These are phyloP conservation scores for Wickerhamiella parazyma DNA, from an alignment of 805 yeast species.

Conservation along the genomic window DNA sequence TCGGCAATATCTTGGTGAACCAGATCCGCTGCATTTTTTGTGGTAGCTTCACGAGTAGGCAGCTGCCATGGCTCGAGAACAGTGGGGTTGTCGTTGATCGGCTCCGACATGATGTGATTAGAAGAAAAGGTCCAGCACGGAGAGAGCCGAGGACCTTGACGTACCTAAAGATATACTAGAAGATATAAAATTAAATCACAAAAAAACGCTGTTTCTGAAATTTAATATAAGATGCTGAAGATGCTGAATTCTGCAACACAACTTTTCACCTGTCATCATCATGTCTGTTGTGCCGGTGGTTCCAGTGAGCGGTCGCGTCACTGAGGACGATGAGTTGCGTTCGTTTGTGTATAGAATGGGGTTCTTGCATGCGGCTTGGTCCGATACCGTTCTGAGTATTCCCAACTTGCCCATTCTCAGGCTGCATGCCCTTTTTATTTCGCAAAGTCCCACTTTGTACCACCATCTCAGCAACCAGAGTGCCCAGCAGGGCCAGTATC, in stretches of 20 bases:
- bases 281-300: slow-evolving; percentile 7
- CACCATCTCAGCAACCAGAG: slow-evolving; percentile 10
- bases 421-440: slow-evolving; percentile 25
- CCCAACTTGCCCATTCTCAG: slow-evolving; percentile 21
- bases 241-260: too few species aligned
- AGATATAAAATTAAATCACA: too few species aligned
- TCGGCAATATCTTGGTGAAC: slow-evolving; percentile 6
- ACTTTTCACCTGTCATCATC: slow-evolving; percentile 7
- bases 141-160: too few species aligned
- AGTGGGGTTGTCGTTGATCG: slow-evolving; percentile 83
- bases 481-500: slow-evolving; percentile 8
- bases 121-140: not conserved
- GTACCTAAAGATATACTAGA: too few species aligned
- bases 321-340: slow-evolving; percentile 8
- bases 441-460: slow-evolving; percentile 24
- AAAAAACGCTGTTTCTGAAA: too few species aligned
- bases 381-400: slow-evolving; percentile 23
- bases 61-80: slow-evolving; percentile 61
- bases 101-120: slow-evolving; percentile 46
- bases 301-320: not conserved
- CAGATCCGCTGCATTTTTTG: slow-evolving; percentile 8
- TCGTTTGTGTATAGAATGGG: slow-evolving; percentile 22
- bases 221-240: too few species aligned
- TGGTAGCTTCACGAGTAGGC: slow-evolving; percentile 46
- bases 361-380: slow-evolving; percentile 26